A percentile compares a stretch with the other conserved stretches of the same genome.
These are phyloP conservation scores for Bromus sterilis DNA, from an alignment of 176 grass and related monocot genomes.

Conservation along the genomic window DNA sequence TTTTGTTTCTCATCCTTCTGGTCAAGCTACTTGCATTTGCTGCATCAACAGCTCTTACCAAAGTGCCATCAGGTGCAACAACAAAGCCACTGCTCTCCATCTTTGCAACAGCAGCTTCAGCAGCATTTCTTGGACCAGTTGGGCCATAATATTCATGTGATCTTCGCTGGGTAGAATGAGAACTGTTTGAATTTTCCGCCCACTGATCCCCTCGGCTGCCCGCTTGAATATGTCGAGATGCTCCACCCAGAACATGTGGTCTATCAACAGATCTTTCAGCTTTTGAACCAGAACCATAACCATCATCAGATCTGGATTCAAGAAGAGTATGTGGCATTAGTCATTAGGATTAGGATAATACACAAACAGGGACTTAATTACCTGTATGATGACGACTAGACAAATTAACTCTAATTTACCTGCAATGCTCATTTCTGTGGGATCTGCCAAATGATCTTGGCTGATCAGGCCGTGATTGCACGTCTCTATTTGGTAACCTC, in stretches of 20 bases:
- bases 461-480: slow-evolving; percentile 24
- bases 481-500: slow-evolving; percentile 33
- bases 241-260: slow-evolving; percentile 23
- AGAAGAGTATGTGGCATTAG: not conserved
- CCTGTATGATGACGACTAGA: slow-evolving; percentile 9
- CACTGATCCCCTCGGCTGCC: slow-evolving; percentile 36
- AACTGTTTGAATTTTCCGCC: slow-evolving; percentile 50
- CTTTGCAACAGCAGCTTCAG: slow-evolving; percentile 84
- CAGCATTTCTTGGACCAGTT: slow-evolving; percentile 77
- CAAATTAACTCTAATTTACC: slow-evolving; percentile 36
- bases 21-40: slow-evolving; percentile 25
- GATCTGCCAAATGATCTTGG: slow-evolving; percentile 42
- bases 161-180: slow-evolving; percentile 28
- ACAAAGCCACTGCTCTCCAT: slow-evolving; percentile 97
- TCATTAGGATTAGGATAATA: not conserved
- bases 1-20: slow-evolving; percentile 39
- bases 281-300: slow-evolving; percentile 40
- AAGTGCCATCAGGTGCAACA: slow-evolving; percentile 89
- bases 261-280: slow-evolving; percentile 35
- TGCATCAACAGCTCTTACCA: slow-evolving; percentile 61
- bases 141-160: slow-evolving; percentile 53
- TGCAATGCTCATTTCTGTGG: slow-evolving; percentile 46
- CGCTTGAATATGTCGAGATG: slow-evolving; percentile 31
- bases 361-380: slow-evolving; percentile 1
- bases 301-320: slow-evolving; percentile 63